Base-by-base conservation (phyloP, 768 basidiomycete genomes). In the Pilatotrama ljubarskyi region DNA sequence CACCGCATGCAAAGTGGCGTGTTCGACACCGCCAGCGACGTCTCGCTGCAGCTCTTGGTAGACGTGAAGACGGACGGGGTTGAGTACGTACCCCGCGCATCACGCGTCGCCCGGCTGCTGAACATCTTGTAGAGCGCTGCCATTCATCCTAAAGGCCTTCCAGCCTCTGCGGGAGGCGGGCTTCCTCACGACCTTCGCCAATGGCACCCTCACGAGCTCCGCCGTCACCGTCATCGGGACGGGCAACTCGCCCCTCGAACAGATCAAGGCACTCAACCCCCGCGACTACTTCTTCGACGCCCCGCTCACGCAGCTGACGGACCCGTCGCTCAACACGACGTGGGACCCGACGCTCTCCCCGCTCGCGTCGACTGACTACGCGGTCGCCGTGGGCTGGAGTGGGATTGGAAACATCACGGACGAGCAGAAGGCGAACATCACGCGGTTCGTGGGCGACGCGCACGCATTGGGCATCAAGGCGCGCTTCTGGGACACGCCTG, bases 271-370 rank as follows among this genome's bases (percentile, higher is more conserved):
- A 1, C 73, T 81, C 24, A 67, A 69, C n/a, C 78, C 79, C 13
- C 72, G 82, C 15, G 79, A 82, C 63, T 69, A 80, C 47, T 82
- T 84, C 68, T 82, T 80, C 68, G 81, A 84, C 63, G 82, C 79
- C 20, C 82, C 80, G 7, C 70, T 83, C 55, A 74, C 72, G n/a
- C 72, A 70, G 25, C 72, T 83, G 18, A 70, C 64, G 36, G 72
- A 72, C 58, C 70, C 71, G 15, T 68, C 70, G 2, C 56, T 71
- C 9, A 78, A 77, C 57, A 73, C 71, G 22, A 76, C 73, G 11
- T 82, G 76, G 74, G 74, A 76, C 55, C 62, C 69, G 7, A 76
- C 74, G 1, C 59, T 84, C 22, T 74, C 82, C 11, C 82, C 82
- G 1, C 54, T 82, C n/a, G 82, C 82, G 2, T 82, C 81, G 52